These are phyloP conservation scores for Eucalyptus sp. DNA, from an alignment of 345 rosid genomes.

Conservation along the genomic window DNA sequence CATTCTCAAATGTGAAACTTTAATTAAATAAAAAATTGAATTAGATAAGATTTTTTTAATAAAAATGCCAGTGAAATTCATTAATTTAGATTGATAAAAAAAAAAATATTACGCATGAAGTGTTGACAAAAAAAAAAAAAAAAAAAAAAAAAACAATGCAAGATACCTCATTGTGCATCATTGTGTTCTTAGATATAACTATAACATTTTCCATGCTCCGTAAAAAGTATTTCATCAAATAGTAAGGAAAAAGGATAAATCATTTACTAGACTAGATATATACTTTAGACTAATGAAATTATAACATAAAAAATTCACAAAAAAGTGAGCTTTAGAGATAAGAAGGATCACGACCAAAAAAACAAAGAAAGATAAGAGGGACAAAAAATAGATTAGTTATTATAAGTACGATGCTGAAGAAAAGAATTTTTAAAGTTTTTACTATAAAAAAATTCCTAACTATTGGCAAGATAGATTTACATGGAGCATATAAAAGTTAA, in stretches of 20 bases:
- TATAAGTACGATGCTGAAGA: background rate
- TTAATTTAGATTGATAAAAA: background rate
- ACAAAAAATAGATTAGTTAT: background rate
- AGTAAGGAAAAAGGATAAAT: background rate
- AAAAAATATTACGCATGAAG: background rate
- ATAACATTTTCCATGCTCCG: background rate
- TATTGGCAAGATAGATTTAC: background rate
- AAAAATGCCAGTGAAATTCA: background rate
- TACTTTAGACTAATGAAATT: background rate
- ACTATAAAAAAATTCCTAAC: background rate
- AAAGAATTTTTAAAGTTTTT: background rate
- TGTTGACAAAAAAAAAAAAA: background rate
- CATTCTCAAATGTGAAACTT: no score
- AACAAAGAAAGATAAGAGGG: background rate
- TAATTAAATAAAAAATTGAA: background rate
- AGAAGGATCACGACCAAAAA: background rate
- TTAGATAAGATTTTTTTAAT: background rate
- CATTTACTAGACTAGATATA: background rate
- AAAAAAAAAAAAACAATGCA: background rate
- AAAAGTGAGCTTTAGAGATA: background rate
- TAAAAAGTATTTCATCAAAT: background rate
- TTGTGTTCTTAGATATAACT: background rate
- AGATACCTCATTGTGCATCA: background rate
- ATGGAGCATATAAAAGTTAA: background rate
- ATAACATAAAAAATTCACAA: background rate